Percentiles rank a stretch among this genome's conserved stretches.
These are phyloP conservation scores for Datura wrightii DNA, from an alignment of 257 asterid genomes.

Conservation along the genomic window DNA sequence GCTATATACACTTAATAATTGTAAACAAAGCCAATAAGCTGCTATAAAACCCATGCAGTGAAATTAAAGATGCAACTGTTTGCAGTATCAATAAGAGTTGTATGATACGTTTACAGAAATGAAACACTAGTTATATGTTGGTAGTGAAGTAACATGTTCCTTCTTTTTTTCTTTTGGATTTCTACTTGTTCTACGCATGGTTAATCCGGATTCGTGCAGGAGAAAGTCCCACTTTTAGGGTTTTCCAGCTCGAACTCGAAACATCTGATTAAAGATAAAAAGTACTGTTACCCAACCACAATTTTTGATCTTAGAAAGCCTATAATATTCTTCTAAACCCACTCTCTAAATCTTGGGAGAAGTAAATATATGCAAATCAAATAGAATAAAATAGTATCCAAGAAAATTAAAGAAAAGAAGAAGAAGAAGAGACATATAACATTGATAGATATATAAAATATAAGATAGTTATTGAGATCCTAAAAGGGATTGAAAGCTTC, in stretches of 20 bases:
- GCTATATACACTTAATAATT: background rate
- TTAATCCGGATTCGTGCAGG: background rate
- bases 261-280: too few relatives aligned
- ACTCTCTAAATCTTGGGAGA: background rate
- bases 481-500: background rate
- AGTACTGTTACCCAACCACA: background rate
- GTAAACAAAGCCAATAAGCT: slow-evolving; percentile 10
- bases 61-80: background rate
- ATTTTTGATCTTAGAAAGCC: background rate
- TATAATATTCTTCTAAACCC: background rate
- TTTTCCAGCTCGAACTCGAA: accelerated
- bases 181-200: background rate
- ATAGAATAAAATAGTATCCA: background rate
- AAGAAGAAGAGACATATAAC: background rate
- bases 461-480: background rate
- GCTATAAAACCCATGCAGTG: slow-evolving; percentile 13
- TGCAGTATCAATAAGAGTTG: background rate
- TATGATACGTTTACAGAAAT: slow-evolving; percentile 2
- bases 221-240: background rate
- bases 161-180: background rate
- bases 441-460: background rate
- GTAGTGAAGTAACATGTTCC: background rate
- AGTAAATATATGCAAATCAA: background rate
- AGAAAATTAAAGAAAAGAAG: background rate
- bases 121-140: background rate